These are phyloP conservation scores for Pterocarpus macrocarpus DNA, from an alignment of 306 rosid species.

Conservation along the genomic window DNA sequence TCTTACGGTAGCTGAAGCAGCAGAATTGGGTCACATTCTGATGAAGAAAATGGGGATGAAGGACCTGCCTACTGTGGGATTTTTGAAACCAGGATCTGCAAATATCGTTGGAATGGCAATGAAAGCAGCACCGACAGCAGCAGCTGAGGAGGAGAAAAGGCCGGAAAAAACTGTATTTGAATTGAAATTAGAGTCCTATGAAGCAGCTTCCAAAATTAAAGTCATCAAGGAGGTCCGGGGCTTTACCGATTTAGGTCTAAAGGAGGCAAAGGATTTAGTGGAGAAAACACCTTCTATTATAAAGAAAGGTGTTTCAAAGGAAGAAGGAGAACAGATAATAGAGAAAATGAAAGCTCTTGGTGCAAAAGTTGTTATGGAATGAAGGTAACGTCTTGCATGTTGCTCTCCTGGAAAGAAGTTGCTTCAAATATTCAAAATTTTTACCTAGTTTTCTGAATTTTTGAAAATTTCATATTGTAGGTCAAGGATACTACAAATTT, in stretches of 20 bases:
- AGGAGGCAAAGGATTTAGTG: constrained; percentile 88
- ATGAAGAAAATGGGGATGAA: constrained; percentile 75
- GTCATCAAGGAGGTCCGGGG: constrained; percentile 88
- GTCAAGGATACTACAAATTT: constrained; percentile 40
- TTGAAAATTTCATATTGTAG: constrained; percentile 30
- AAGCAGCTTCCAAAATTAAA: constrained; percentile 86
- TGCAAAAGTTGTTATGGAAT: constrained; percentile 86
- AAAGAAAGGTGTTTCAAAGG: constrained; percentile 88
- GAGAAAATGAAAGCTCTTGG: constrained; percentile 94
- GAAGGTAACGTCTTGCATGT: constrained; percentile 42
- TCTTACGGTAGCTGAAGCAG: constrained; percentile 75
- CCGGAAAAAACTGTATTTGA: constrained; percentile 83
- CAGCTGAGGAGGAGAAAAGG: constrained; percentile 80
- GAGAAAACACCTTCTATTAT: constrained; percentile 82
- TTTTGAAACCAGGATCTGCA: constrained; percentile 78
- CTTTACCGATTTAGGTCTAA: constrained; percentile 86
- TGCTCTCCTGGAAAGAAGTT: constrained; percentile 35
- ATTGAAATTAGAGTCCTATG: constrained; percentile 80
- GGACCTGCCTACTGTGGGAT: constrained; percentile 74
- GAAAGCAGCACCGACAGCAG: constrained; percentile 63
- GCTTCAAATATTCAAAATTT: constrained; percentile 32
- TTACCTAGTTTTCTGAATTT: constrained; percentile 33
- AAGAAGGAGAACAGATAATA: constrained; percentile 81
- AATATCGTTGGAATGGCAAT: constrained; percentile 69
- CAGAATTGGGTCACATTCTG: constrained; percentile 76